These are phyloP conservation scores for Microsporum ferrugineum DNA, from an alignment of 2,329 filamentous ascomycete species.

Conservation along the genomic window DNA sequence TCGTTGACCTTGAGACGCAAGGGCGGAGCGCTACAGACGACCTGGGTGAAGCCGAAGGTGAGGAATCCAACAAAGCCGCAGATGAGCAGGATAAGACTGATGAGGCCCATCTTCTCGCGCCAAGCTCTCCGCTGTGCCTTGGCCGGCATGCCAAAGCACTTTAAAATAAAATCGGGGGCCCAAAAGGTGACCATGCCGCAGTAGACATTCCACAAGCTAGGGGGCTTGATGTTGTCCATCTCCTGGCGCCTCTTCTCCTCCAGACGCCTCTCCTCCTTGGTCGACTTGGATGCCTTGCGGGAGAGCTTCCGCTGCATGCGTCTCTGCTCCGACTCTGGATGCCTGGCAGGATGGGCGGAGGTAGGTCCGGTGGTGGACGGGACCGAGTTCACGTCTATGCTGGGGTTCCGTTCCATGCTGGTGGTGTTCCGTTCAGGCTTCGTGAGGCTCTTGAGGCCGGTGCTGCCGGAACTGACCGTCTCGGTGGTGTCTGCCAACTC, in stretches of 20 bases:
- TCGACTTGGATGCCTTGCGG: conserved; percentile 47
- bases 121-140: conserved; percentile 85
- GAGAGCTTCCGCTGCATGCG: conserved; percentile 50
- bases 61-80: conserved; percentile 86
- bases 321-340: conserved; percentile 15
- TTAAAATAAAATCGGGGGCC: conserved; percentile 74
- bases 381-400: not conserved
- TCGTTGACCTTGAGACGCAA: conserved; percentile 70
- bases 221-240: conserved; percentile 57
- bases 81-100: conserved; percentile 83
- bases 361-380: not conserved
- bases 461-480: conserved; percentile 53
- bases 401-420: conserved; percentile 6
- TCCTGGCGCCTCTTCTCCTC: conserved; percentile 40
- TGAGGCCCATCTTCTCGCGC: conserved; percentile 94
- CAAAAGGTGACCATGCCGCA: conserved; percentile 91
- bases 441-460: conserved; percentile 39
- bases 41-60: conserved; percentile 88
- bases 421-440: conserved; percentile 12
- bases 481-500: conserved; percentile 25
- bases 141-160: conserved; percentile 72
- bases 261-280: conserved; percentile 44
- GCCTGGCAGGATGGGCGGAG: not conserved
- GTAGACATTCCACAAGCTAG: conserved; percentile 89
- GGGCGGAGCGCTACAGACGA: conserved; percentile 65